Evolutionary conservation across 805 yeast genomes (phyloP).

Genomic region (Starmerella geochares): DNA sequence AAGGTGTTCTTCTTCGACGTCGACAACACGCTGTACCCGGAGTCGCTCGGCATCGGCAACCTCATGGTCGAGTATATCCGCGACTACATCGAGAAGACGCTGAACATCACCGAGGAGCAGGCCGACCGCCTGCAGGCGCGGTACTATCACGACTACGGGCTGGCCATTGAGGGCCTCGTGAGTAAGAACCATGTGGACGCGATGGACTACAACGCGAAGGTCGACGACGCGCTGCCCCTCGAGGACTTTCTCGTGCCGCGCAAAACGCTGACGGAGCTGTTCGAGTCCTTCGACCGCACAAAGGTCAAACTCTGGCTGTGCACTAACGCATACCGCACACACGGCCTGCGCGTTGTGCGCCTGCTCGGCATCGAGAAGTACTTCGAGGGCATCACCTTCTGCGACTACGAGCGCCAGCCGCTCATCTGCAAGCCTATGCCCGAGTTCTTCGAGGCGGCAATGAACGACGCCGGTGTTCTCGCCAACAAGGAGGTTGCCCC

Average conservation of each 20-base stretch:
- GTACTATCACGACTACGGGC: constrained; percentile 79
- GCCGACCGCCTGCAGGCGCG: constrained; percentile 61
- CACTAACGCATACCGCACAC: constrained; percentile 89
- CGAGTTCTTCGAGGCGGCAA: constrained; percentile 47
- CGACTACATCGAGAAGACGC: constrained; percentile 58
- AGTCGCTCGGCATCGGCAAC: constrained; percentile 68
- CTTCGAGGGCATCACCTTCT: constrained; percentile 87
- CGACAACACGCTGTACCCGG: constrained; percentile 77
- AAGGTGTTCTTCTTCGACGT: constrained; percentile 71
- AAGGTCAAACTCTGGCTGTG: constrained; percentile 77
- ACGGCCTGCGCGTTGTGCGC: constrained; percentile 69
- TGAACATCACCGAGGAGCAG: constrained; percentile 55
- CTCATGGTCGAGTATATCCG: constrained; percentile 82
- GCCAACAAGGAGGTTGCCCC: constrained; percentile 7
- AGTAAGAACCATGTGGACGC: constrained; percentile 64
- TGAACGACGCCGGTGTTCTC: constrained; percentile 52
- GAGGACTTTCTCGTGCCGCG: constrained; percentile 61
- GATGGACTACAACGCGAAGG: constrained; percentile 72
- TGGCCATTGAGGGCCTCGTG: constrained; percentile 83
- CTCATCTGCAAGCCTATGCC: constrained; percentile 85
- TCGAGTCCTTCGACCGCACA: constrained; percentile 34
- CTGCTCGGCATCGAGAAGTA: constrained; percentile 82
- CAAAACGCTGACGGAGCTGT: constrained; percentile 30
- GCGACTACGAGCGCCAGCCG: constrained; percentile 61
- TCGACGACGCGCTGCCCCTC: constrained; percentile 86